Conservation (phyloP, 1,284 basidiomycete genomes). For the Prillingera fragicola region DNA sequence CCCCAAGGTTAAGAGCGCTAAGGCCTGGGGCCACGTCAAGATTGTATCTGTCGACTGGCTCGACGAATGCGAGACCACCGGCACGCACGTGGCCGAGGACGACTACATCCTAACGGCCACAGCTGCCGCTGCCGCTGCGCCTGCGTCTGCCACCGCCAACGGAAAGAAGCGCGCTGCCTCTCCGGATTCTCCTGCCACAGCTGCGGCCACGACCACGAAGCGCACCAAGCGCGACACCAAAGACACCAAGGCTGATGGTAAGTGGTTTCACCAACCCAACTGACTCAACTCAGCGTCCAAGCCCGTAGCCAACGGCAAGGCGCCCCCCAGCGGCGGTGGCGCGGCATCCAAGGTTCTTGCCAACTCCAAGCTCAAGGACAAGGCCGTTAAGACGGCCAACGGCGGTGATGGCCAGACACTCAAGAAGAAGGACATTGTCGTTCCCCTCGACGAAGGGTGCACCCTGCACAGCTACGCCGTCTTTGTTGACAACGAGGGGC, state of each 20-base stretch:
- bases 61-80: conserved; percentile 7
- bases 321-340: background rate
- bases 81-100: conserved; percentile 2
- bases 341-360: background rate
- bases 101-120: background rate
- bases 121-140: background rate
- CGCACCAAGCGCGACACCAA: background rate
- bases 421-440: background rate
- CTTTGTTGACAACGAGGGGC: conserved; percentile 50
- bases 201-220: background rate
- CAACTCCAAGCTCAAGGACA: background rate
- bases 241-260: conserved; percentile 1
- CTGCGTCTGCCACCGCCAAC: background rate
- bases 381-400: too few relatives aligned
- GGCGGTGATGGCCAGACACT: background rate
- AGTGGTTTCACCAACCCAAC: too few relatives aligned
- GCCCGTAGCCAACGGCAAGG: conserved; percentile 1
- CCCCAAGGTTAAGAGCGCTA: conserved; percentile 6
- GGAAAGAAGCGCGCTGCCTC: conserved; percentile 11
- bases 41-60: conserved; percentile 13
- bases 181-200: background rate
- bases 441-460: conserved; percentile 13
- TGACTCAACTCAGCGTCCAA: too few relatives aligned
- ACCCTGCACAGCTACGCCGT: conserved; percentile 50
- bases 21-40: background rate